Conservation (phyloP, 306 rosid species). For the Gleditsia sinensis region DNA sequence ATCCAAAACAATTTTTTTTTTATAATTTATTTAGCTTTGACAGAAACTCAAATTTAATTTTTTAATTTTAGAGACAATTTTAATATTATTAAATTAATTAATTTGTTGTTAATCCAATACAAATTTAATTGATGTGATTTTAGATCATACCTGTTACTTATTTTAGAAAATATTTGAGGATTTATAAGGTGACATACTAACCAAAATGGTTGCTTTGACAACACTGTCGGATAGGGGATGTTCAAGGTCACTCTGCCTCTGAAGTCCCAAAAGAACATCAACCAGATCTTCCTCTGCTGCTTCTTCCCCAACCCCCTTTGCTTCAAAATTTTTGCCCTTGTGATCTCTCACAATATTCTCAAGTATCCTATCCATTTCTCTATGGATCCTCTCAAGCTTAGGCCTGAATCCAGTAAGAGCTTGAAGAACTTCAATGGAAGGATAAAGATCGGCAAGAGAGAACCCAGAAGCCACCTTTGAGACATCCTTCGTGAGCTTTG, state of each 20-base stretch:
- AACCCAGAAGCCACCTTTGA: constrained; percentile 17
- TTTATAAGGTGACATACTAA: neutral
- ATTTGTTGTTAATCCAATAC: too few species aligned
- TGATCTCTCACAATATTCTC: constrained; percentile 36
- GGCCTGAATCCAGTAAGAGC: constrained; percentile 31
- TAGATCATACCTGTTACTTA: too few species aligned
- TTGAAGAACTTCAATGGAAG: constrained; percentile 34
- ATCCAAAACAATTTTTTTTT: too few species aligned
- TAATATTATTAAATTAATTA: too few species aligned
- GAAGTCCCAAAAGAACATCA: constrained; percentile 38
- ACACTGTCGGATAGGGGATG: constrained; percentile 30
- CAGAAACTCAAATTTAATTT: too few species aligned
- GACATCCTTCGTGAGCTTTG: constrained; percentile 16
- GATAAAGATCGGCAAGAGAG: constrained; percentile 35
- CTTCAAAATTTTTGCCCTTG: neutral
- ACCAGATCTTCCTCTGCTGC: constrained; percentile 35
- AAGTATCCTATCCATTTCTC: constrained; percentile 38
- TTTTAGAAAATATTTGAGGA: neutral
- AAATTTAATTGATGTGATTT: too few species aligned
- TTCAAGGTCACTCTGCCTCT: constrained; percentile 33
- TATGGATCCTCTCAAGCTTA: constrained; percentile 29
- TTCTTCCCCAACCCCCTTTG: neutral
- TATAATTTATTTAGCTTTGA: too few species aligned
- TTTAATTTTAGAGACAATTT: too few species aligned
- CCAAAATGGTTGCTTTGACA: constrained; percentile 39